phyloP scores from a whole-genome alignment of 768 basidiomycete genomes.

The Coprinopsis cinerea region DNA sequence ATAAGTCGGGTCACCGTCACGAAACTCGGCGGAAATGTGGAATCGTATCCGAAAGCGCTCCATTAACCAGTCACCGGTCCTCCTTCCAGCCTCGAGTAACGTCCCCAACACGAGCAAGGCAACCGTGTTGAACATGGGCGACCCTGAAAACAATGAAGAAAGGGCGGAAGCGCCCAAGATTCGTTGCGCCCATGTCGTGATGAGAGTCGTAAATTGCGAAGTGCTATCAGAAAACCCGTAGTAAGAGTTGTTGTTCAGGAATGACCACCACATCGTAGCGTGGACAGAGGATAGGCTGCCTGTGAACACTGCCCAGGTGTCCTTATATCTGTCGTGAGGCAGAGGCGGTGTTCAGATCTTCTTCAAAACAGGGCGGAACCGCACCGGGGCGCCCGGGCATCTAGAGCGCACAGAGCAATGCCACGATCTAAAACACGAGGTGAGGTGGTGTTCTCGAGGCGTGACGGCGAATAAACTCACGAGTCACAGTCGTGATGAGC shows the following conservation, averaged over 20 bases:
- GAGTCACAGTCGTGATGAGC: no score
- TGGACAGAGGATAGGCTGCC: no score
- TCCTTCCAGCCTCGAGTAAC: slow-evolving; percentile 30
- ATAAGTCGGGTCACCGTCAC: slow-evolving; percentile 41
- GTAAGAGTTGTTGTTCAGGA: not conserved
- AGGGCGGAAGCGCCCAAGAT: not conserved
- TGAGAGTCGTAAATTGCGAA: not conserved
- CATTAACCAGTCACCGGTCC: not conserved
- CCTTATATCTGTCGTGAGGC: no score
- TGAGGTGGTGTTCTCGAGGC: no score
- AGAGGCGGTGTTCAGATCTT: no score
- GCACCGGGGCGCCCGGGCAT: no score
- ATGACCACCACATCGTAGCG: no score
- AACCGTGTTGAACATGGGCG: slow-evolving; percentile 52
- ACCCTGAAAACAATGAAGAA: slow-evolving; percentile 32
- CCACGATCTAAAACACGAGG: no score
- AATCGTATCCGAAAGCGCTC: not conserved
- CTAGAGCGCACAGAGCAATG: no score
- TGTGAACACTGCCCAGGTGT: no score
- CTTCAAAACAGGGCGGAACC: no score
- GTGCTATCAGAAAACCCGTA: not conserved
- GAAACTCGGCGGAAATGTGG: slow-evolving; percentile 38
- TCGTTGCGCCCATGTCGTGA: not conserved
- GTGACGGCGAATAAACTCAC: no score
- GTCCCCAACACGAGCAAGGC: slow-evolving; percentile 30